Evolutionary conservation across 768 basidiomycete genomes (phyloP), one percentile per base, ranked within the genome.

Genomic region (Leucocoprinus birnbaumii): DNA sequence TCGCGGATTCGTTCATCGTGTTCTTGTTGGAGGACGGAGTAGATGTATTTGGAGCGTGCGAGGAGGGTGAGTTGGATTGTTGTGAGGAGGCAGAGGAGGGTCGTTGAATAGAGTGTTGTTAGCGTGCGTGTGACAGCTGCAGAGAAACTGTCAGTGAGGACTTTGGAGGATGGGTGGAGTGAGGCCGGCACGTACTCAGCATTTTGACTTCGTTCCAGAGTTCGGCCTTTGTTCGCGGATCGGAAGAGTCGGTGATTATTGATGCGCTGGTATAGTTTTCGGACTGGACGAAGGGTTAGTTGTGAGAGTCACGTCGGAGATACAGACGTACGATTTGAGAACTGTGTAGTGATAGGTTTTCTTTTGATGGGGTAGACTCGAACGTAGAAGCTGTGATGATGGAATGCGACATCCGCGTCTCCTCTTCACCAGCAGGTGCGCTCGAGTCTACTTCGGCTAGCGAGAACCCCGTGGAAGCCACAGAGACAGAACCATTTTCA

Each of bases 171-270:
- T 19, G 38, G 51, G 11, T n/a, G 14, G 10, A 11, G 50, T n/a
- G 26, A 16, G 45, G 24, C 50, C 37, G n/a, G 19, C 1, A 74
- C 80, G 45, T 63, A 87, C 91, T 86, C 27, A 95, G 83, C 35
- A 94, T 81, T 68, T 97, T 98, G 35, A 97, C 80, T 69, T 97
- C 93, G 55, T 86, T 85, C 96, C 96, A 98, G 6, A 98, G 74
- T 62, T 95, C 87, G 1, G 80, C 82, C 66, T 87, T 94, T n/a
- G 80, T 84, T 58, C 80, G 71, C 34, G 69, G 75, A 22, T 72
- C 70, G 14, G 64, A 62, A 13, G 65, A 58, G 9, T 70, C 68
- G 2, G 72, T 68, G 3, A 60, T 41, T 3, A 66, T 56, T 7
- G 68, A 70, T 3, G 69, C 64, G 21, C 57, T 60, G 56, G 25